Evolutionary conservation across 1,284 basidiomycete species (phyloP).

Genomic region (Ceratobasidium sp.): DNA sequence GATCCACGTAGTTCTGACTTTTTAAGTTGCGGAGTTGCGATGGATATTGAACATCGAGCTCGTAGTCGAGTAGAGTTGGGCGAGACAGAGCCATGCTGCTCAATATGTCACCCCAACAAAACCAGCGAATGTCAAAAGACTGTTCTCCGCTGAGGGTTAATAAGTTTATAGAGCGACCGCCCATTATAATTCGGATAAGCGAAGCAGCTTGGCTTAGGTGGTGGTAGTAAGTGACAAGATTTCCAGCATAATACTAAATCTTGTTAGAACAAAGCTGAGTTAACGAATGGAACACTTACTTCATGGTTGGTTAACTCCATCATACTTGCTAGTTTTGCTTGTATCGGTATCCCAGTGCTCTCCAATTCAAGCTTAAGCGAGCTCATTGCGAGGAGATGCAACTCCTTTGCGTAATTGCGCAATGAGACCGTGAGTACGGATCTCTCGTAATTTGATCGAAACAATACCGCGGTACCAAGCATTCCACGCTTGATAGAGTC

Average conservation of each 20-base stretch:
- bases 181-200: neutral
- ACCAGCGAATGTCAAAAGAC: conserved; percentile 1
- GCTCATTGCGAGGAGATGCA: neutral
- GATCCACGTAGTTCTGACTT: neutral
- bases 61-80: conserved; percentile 13
- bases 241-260: conserved; percentile 17
- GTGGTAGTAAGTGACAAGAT: neutral
- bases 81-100: conserved; percentile 6
- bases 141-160: conserved; percentile 3
- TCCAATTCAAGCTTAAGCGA: conserved; percentile 3
- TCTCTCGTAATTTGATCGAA: conserved; percentile 5
- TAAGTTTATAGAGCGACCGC: neutral
- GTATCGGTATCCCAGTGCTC: neutral
- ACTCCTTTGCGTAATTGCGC: neutral
- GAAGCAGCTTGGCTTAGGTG: conserved; percentile 5
- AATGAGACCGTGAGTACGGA: neutral
- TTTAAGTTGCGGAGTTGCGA: neutral
- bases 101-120: conserved; percentile 18
- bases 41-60: neutral
- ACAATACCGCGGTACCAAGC: conserved; percentile 4
- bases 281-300: neutral
- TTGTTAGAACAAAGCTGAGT: neutral
- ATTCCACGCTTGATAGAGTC: conserved; percentile 11
- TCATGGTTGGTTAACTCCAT: conserved; percentile 6
- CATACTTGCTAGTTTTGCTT: conserved; percentile 3